Percentiles rank a stretch among this genome's conserved stretches.
Evolutionary conservation across 768 basidiomycete species (phyloP).

Genomic region (Tubosaeta brunneosetosa): DNA sequence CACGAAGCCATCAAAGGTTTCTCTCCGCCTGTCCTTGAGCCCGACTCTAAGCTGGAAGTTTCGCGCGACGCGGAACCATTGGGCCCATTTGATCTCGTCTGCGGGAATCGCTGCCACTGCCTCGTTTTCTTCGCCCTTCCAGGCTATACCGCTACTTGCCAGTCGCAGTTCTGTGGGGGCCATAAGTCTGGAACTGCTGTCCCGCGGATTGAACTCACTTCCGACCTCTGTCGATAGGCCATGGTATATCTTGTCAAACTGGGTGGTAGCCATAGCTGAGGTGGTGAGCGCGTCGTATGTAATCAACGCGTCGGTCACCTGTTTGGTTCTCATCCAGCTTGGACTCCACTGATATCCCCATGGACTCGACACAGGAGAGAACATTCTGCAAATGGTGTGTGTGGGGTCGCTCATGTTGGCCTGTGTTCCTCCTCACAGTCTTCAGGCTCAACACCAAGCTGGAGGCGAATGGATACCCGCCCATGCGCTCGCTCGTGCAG

Average conservation of each 20-base stretch:
- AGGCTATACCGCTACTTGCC: constrained; percentile 87
- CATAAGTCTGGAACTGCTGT: neutral
- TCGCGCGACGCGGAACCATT: constrained; percentile 90
- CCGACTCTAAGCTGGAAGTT: constrained; percentile 87
- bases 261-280: constrained; percentile 54
- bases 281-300: constrained; percentile 24
- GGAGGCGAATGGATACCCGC: constrained; percentile 75
- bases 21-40: constrained; percentile 68
- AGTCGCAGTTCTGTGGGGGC: constrained; percentile 72
- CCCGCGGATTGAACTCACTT: constrained; percentile 52
- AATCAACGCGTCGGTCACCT: constrained; percentile 17
- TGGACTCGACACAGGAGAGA: constrained; percentile 53
- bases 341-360: neutral
- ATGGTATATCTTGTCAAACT: constrained; percentile 84
- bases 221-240: constrained; percentile 68
- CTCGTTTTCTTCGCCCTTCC: constrained; percentile 77
- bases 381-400: constrained; percentile 90
- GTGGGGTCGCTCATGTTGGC: neutral
- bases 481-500: constrained; percentile 83
- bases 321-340: neutral
- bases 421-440: neutral
- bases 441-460: constrained; percentile 93
- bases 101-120: constrained; percentile 59
- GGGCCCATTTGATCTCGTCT: constrained; percentile 78
- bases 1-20: constrained; percentile 91